Evolutionary conservation across 148 eudicot species (phyloP).

Genomic region (Rhododendron molle): DNA sequence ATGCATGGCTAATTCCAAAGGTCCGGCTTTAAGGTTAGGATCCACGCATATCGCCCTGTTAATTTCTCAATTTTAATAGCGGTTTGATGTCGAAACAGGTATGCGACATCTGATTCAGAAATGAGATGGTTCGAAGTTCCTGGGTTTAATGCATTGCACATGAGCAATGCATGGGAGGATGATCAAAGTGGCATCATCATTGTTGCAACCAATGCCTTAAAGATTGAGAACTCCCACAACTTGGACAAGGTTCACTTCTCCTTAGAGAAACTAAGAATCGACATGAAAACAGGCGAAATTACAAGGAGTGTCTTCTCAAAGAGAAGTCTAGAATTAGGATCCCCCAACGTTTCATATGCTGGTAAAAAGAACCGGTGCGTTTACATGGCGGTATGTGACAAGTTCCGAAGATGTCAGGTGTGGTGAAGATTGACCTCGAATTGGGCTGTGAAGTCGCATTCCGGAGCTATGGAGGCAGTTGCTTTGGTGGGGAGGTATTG

Average conservation of each 20-base stretch:
- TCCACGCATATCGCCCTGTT: too few species aligned
- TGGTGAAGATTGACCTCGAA: slow-evolving; percentile 28
- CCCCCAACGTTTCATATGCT: slow-evolving; percentile 14
- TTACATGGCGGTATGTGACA: slow-evolving; percentile 13
- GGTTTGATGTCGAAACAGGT: not conserved
- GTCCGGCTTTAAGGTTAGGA: too few species aligned
- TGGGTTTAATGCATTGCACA: slow-evolving; percentile 23
- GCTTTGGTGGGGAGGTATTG: slow-evolving; percentile 10
- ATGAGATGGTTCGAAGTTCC: slow-evolving; percentile 24
- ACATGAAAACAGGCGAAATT: slow-evolving; percentile 7
- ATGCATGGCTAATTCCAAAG: too few species aligned
- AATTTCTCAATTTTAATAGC: not conserved
- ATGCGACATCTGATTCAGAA: slow-evolving; percentile 16
- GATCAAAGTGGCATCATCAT: slow-evolving; percentile 9
- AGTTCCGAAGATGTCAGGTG: slow-evolving; percentile 21
- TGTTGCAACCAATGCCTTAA: slow-evolving; percentile 14
- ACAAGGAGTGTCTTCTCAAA: slow-evolving; percentile 9
- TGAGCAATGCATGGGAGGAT: slow-evolving; percentile 33
- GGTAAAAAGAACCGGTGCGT: slow-evolving; percentile 19
- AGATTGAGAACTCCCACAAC: not conserved
- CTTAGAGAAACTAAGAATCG: slow-evolving; percentile 17
- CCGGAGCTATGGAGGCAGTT: slow-evolving; percentile 8
- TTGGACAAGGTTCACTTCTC: slow-evolving; percentile 11
- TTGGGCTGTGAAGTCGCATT: slow-evolving; percentile 1
- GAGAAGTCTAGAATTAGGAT: slow-evolving; percentile 19